Evolutionary conservation across 2,329 filamentous ascomycete species (phyloP).

Genomic region (Paecilomyces formosus): DNA sequence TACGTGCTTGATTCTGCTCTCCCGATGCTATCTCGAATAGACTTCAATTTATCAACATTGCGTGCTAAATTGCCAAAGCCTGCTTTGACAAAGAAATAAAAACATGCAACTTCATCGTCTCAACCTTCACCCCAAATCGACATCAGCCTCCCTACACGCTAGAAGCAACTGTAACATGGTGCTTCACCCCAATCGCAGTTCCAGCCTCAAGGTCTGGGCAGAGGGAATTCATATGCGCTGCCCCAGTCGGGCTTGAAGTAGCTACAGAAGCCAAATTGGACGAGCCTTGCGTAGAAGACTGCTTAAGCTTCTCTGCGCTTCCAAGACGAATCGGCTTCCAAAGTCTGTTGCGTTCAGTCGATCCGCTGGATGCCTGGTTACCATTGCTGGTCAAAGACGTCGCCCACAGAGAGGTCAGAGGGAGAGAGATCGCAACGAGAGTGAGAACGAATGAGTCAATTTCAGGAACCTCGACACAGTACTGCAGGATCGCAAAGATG

Average conservation of each 20-base stretch:
- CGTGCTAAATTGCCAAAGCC: not conserved
- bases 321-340: slow-evolving; percentile 3
- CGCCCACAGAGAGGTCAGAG: slow-evolving; percentile 62
- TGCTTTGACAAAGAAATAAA: not conserved
- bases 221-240: slow-evolving; percentile 5
- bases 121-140: not conserved
- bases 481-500: slow-evolving; percentile 54
- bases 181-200: slow-evolving; percentile 5
- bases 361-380: slow-evolving; percentile 2
- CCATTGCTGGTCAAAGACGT: slow-evolving; percentile 23
- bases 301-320: not conserved
- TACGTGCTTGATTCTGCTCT: no score
- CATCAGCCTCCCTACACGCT: not conserved
- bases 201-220: slow-evolving; percentile 8
- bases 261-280: not conserved
- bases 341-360: not conserved
- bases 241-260: not conserved
- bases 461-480: slow-evolving; percentile 43
- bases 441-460: slow-evolving; percentile 50
- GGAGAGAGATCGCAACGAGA: slow-evolving; percentile 55
- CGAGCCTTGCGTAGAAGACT: slow-evolving; percentile 1
- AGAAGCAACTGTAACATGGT: slow-evolving; percentile 6
- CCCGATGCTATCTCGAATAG: no score
- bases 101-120: not conserved
- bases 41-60: not conserved